Percentiles rank a stretch among this genome's conserved stretches.
Evolutionary conservation across 305 asterid species (phyloP).

Genomic region (Fraxinus sp.): DNA sequence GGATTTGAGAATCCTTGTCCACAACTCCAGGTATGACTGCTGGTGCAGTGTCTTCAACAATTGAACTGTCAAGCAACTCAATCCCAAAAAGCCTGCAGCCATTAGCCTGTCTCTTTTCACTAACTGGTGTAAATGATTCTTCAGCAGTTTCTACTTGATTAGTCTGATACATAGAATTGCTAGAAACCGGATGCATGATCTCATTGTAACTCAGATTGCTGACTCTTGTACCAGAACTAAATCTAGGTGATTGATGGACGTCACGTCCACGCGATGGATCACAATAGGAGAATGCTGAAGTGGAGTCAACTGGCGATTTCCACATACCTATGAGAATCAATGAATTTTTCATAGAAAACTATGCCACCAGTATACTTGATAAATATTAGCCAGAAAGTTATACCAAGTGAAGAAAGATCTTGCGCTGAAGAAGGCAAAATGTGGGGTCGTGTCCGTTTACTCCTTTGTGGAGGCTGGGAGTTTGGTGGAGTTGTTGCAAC

Average conservation of each 20-base stretch:
- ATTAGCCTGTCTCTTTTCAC: slow-evolving; percentile 62
- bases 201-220: slow-evolving; percentile 39
- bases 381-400: slow-evolving; percentile 18
- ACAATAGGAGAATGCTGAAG: slow-evolving; percentile 43
- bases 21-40: slow-evolving; percentile 39
- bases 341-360: background rate
- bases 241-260: slow-evolving; percentile 52
- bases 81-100: slow-evolving; percentile 85
- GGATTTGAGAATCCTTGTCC: slow-evolving; percentile 46
- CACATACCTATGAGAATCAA: slow-evolving; percentile 52
- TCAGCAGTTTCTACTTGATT: slow-evolving; percentile 48
- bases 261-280: slow-evolving; percentile 54
- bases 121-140: slow-evolving; percentile 56
- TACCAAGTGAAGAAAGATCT: slow-evolving; percentile 57
- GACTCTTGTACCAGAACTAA: slow-evolving; percentile 44
- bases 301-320: slow-evolving; percentile 62
- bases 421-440: slow-evolving; percentile 49
- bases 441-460: slow-evolving; percentile 61
- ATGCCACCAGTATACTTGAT: background rate
- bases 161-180: slow-evolving; percentile 51
- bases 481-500: slow-evolving; percentile 46
- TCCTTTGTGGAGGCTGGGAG: slow-evolving; percentile 66
- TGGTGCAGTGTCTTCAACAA: slow-evolving; percentile 44
- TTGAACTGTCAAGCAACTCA: slow-evolving; percentile 59
- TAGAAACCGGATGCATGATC: slow-evolving; percentile 44